Evolutionary conservation across 495 filamentous ascomycete species (phyloP), one percentile per base, ranked within the genome.

Genomic region (Margaritispora aquatica): DNA sequence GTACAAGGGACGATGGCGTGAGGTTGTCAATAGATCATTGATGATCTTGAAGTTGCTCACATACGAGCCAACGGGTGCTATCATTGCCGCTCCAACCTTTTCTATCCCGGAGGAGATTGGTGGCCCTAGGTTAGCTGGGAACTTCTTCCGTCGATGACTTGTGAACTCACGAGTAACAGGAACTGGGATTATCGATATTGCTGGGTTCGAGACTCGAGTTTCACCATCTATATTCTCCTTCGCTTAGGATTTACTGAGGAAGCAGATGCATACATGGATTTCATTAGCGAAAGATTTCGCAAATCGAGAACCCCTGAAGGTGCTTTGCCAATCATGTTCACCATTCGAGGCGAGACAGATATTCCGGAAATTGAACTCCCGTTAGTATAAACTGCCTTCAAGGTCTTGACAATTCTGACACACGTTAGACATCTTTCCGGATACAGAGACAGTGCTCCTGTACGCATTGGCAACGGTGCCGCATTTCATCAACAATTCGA

Each of bases 131-230:
- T 77, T 61, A 59, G 71, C 63, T 26, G 22, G 4, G 23, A 29
- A 26, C 10, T 21, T 29, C 9, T 13, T 21, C 38, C 2, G 38
- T 2, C 11, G 11, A 3, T 17, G 8, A 27, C n/a, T 60, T 19
- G 31, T 19, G 55, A n/a, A 48, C 29, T 62, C 26, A 55, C 24
- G 2, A 11, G 11, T 41, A 62, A 38, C 59, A 80, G 85, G n/a
- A 90, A 89, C 62, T 89, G 86, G 86, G 86, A 90, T 64, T 90
- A 90, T 65, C 79, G 87, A 9, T 90, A 80, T 68, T 86, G 79
- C 38, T 90, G 87, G 87, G 84, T 90, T 41, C 78, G 87, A 29
- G 87, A 90, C 67, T 83, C 84, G 0, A 84, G 83, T 48, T 90
- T 89, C 70, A 88, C 85, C 3, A 82, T 89, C 57, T 89, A 90